A percentile compares a stretch with the other conserved stretches of the same genome.
phyloP scores from a whole-genome alignment of 2,329 filamentous ascomycete genomes.

The Pyrenochaeta sp. region DNA sequence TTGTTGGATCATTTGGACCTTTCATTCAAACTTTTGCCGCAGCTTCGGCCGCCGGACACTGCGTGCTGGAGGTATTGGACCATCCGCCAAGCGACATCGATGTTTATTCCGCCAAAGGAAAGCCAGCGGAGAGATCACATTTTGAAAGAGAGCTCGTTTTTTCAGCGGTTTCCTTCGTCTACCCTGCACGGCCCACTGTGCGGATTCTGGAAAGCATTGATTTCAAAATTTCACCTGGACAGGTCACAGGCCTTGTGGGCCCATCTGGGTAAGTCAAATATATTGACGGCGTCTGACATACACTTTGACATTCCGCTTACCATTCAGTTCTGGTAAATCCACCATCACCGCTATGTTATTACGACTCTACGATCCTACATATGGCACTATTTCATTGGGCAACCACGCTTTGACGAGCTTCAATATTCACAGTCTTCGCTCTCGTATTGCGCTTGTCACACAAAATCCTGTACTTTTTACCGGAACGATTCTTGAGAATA shows the following conservation, averaged over 20 bases:
- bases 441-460: constrained; percentile 43
- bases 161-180: constrained; percentile 53
- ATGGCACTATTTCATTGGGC: constrained; percentile 40
- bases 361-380: constrained; percentile 49
- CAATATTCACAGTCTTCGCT: constrained; percentile 43
- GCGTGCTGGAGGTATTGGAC: constrained; percentile 56
- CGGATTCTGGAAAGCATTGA: constrained; percentile 51
- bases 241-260: constrained; percentile 57
- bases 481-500: constrained; percentile 49
- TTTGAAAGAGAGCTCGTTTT: constrained; percentile 47
- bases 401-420: constrained; percentile 34
- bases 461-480: constrained; percentile 46
- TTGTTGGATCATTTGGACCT: constrained; percentile 70
- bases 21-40: constrained; percentile 65
- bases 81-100: constrained; percentile 50
- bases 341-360: constrained; percentile 55
- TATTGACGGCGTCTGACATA: not conserved
- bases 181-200: constrained; percentile 54
- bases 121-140: constrained; percentile 19
- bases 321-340: constrained; percentile 47
- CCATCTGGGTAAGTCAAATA: constrained; percentile 44
- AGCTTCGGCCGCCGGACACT: constrained; percentile 61
- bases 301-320: not conserved
- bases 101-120: constrained; percentile 45
- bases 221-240: constrained; percentile 48